phyloP scores from a whole-genome alignment of 179 eudicot species.

The Carnegiea gigantea region DNA sequence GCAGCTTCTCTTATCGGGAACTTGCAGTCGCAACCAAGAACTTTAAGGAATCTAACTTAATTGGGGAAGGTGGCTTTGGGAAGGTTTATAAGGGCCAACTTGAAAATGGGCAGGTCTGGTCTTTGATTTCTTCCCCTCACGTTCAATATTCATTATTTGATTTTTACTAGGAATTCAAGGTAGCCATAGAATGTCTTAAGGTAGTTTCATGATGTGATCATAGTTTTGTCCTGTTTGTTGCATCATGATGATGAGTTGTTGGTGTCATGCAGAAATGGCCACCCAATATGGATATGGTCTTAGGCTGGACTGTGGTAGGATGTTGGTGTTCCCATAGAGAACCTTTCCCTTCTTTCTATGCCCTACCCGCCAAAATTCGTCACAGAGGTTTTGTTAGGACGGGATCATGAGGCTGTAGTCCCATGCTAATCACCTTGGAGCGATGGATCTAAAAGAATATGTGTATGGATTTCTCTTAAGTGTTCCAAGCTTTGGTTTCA shows the following conservation, averaged over 20 bases:
- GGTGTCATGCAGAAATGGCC: background rate
- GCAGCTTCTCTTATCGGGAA: conserved; percentile 67
- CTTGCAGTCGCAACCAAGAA: conserved; percentile 72
- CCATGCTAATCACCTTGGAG: background rate
- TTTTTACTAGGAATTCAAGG: background rate
- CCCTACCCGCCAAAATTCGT: too few relatives aligned
- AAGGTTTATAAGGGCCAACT: conserved; percentile 75
- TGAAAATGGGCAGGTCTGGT: conserved; percentile 55
- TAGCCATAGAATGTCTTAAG: background rate
- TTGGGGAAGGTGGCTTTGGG: conserved; percentile 95
- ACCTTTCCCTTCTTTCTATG: too few relatives aligned
- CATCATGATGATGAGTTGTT: background rate
- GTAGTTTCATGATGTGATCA: background rate
- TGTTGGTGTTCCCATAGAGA: too few relatives aligned
- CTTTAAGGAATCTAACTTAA: conserved; percentile 61
- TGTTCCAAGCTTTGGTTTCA: too few relatives aligned
- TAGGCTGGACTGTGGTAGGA: too few relatives aligned
- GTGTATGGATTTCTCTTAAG: background rate
- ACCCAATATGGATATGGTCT: too few relatives aligned
- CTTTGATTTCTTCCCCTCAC: background rate
- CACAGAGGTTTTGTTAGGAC: too few relatives aligned
- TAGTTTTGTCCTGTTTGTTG: background rate
- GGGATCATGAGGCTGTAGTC: background rate
- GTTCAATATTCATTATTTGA: background rate
- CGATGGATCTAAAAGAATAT: background rate